Evolutionary conservation across 1,284 basidiomycete genomes (phyloP), one percentile per base, ranked within the genome.

Genomic region (Rhodotorula sp.): DNA sequence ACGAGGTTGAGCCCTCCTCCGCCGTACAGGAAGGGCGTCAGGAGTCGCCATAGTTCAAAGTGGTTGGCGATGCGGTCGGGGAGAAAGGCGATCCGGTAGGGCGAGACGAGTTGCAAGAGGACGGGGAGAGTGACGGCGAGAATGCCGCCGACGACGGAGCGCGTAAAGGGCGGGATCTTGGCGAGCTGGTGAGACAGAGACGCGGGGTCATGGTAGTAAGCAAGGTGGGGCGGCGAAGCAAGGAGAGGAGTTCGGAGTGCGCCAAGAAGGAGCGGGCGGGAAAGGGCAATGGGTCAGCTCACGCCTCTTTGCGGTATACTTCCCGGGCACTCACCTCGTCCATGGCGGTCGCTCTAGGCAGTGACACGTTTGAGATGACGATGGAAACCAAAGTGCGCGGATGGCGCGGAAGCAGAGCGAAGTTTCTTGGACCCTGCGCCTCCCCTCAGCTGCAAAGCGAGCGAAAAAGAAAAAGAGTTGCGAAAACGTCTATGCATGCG

Each of bases 161-260:
- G 86, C 4, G 93, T 94, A 29, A 95, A 89, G 58, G 91, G 89
- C 0, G 92, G 92, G 4, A 95, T 91, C 82, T 92, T 91, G 75
- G 83, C 84, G 64, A 92, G 80, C 82, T 91, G 62, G 22, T 14
- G 51, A 7, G n/a, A 8, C 37, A 20, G 58, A 30, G 20, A 33
- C 5, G 18, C 37, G 18, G 8, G 37, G 37, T 37, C 37, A 42
- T 33, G 37, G 51, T 26, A 30, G 8, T 37, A 10, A 10, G n/a
- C 17, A 44, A 20, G 20, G 18, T 18, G 22, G 4, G 44, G 37
- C 12, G 29, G 42, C 29, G 17, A 4, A 7, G 48, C 24, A 17
- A 20, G 8, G 14, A 51, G 49, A 51, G 17, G 33, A 42, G 37
- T 42, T 2, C 37, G 37, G 37, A 42, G 10, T 8, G 37, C 37